Base-by-base conservation (phyloP, 2,329 filamentous ascomycete species). In the Colletotrichum zoysiae region DNA sequence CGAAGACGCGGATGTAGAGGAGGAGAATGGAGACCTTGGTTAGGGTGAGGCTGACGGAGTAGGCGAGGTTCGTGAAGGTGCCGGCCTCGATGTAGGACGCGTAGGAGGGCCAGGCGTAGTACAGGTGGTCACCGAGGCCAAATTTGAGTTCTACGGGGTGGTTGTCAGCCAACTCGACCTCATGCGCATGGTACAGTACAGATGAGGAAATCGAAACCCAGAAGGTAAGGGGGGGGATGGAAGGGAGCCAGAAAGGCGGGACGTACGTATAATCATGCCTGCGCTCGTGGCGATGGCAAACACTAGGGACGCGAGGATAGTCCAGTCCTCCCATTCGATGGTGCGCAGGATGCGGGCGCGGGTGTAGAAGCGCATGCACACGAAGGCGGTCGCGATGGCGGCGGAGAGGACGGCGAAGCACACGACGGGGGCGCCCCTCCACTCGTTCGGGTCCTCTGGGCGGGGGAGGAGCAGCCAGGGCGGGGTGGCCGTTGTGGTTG, bases 281-380 rank as follows among this genome's bases (percentile, higher is more conserved):
- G 48, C 73, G 40, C 63, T 73, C 40, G 72, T 74, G 12, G 57
- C 61, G 53, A 69, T 50, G 38, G 68, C 73, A 20, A 74, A 74
- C 51, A 80, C 74, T 35, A 81, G 71, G 2, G 80, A 77, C 18
- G 78, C 69, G 20, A 82, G 50, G 57, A 81, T 78, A 30, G 77
- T 75, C 76, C 79, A 81, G 71, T 83, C 80, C 61, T 82, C 81
- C 26, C 75, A 59, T 59, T 78, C 78, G 66, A 81, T 76, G 56
- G 79, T 76, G 70, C 78, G 80, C 38, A 81, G 77, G 62, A 82
- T 71, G 14, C 75, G 71, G 18, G 75, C 74, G 64, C 80, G 75
- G n/a, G 81, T 80, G 65, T 79, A 82, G 62, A 83, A 76, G 12
- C 81, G 79, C 48, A 80, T 57, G 6, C 72, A 69, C 18, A 81